Evolutionary conservation across 2,329 filamentous ascomycete genomes (phyloP).

Genomic region (Stachybotrys echinatus): DNA sequence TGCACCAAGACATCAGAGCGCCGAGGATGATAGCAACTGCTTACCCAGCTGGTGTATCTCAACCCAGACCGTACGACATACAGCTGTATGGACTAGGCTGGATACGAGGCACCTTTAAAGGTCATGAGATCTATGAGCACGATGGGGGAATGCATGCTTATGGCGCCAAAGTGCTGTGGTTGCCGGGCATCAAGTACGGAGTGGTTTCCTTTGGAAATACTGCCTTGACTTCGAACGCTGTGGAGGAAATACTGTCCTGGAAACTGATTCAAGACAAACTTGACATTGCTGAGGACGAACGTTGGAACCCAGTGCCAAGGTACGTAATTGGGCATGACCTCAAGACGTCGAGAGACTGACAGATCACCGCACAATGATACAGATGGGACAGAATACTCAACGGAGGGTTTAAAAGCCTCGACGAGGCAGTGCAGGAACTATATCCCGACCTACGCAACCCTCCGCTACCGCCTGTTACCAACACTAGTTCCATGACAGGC

Average conservation of each 20-base stretch:
- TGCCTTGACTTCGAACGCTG: conserved; percentile 28
- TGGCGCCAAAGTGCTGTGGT: conserved; percentile 22
- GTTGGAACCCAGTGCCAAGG: conserved; percentile 12
- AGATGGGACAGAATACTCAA: conserved; percentile 7
- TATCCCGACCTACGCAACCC: conserved; percentile 31
- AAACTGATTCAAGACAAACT: conserved; percentile 24
- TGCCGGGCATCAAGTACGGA: conserved; percentile 24
- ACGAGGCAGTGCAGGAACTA: conserved; percentile 24
- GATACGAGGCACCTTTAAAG: conserved; percentile 15
- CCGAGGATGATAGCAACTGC: conserved; percentile 24
- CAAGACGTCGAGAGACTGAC: not conserved
- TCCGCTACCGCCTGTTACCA: conserved; percentile 27
- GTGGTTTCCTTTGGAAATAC: conserved; percentile 35
- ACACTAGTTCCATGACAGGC: conserved; percentile 27
- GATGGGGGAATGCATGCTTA: conserved; percentile 20
- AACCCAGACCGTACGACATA: conserved; percentile 9
- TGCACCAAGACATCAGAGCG: conserved; percentile 21
- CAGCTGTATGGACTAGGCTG: conserved; percentile 24
- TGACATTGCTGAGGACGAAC: conserved; percentile 9
- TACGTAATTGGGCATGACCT: conserved; percentile 7
- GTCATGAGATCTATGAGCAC: conserved; percentile 22
- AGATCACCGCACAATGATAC: not conserved
- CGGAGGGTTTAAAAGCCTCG: conserved; percentile 10
- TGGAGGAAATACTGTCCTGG: conserved; percentile 15
- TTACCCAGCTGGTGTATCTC: not conserved